These are phyloP conservation scores for Sporothrix curviconia DNA, from an alignment of 2,329 filamentous ascomycete species.

Conservation along the genomic window DNA sequence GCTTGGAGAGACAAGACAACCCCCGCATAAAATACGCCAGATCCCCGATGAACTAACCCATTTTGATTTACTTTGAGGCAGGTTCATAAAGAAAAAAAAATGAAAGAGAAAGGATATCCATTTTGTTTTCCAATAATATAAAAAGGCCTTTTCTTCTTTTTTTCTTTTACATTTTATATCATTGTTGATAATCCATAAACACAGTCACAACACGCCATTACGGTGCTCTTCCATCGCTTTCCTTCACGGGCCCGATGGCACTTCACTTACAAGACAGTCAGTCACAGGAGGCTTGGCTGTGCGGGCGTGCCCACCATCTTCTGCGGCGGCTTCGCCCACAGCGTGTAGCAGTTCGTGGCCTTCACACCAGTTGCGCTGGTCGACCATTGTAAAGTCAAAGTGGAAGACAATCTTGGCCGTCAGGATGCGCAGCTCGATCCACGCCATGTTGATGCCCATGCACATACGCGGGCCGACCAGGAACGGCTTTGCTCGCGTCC, in stretches of 20 bases:
- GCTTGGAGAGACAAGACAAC: not conserved
- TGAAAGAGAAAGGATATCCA: too few relatives aligned
- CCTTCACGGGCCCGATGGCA: not conserved
- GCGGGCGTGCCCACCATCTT: not conserved
- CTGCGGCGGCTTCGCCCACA: not conserved
- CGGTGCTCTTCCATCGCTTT: not conserved
- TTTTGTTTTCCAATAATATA: too few relatives aligned
- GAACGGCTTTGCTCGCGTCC: not conserved
- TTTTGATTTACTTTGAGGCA: too few relatives aligned
- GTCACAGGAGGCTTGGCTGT: not conserved
- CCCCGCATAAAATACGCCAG: not conserved
- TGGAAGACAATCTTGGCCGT: not conserved
- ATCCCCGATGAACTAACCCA: not conserved
- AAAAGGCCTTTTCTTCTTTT: too few relatives aligned
- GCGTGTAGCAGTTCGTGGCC: not conserved
- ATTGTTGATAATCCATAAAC: not conserved
- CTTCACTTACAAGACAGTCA: not conserved
- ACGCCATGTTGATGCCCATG: not conserved
- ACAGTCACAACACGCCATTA: not conserved
- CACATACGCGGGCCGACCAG: not conserved
- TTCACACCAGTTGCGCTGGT: not conserved
- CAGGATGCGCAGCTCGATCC: not conserved
- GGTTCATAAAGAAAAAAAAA: too few relatives aligned
- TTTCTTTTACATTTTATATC: too few relatives aligned
- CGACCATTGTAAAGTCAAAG: not conserved